Conservation (phyloP, 805 yeast species). For the Suhomyces canberraensis region DNA sequence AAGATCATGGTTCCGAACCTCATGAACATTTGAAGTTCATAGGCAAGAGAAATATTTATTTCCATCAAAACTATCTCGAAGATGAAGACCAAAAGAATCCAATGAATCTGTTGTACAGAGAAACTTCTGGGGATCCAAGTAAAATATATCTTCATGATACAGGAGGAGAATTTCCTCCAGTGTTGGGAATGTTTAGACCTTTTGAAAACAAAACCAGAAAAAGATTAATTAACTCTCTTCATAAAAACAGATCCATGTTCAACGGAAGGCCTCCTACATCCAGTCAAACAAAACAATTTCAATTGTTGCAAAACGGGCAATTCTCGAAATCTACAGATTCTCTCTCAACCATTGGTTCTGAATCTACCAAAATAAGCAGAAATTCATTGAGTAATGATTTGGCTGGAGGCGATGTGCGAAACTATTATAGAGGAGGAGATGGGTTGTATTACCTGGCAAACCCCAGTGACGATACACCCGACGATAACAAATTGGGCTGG, state of each 20-base stretch:
- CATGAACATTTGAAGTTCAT: slow-evolving; percentile 20
- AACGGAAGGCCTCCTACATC: slow-evolving; percentile 1
- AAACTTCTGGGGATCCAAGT: slow-evolving; percentile 18
- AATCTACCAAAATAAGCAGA: slow-evolving; percentile 1
- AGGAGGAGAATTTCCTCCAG: slow-evolving; percentile 12
- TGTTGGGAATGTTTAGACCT: slow-evolving; percentile 36
- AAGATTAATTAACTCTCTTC: slow-evolving; percentile 33
- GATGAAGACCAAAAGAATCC: slow-evolving; percentile 11
- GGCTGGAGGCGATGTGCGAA: slow-evolving; percentile 22
- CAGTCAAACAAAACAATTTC: not conserved
- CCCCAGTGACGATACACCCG: slow-evolving; percentile 61
- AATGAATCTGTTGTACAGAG: slow-evolving; percentile 6
- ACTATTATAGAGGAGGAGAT: slow-evolving; percentile 49
- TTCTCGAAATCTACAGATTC: not conserved
- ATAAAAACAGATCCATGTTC: slow-evolving; percentile 14
- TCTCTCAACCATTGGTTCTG: slow-evolving; percentile 4
- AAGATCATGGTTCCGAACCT: not conserved
- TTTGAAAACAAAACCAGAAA: slow-evolving; percentile 36
- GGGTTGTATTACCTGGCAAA: slow-evolving; percentile 44
- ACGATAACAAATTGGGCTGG: slow-evolving; percentile 63
- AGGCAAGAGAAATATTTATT: slow-evolving; percentile 35
- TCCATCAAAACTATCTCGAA: slow-evolving; percentile 33
- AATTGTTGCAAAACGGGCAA: slow-evolving; percentile 1
- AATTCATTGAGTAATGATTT: slow-evolving; percentile 19
- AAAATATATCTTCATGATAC: slow-evolving; percentile 23